Evolutionary conservation across 129 eudicot genomes (phyloP).

Genomic region (Flaveria brownii): DNA sequence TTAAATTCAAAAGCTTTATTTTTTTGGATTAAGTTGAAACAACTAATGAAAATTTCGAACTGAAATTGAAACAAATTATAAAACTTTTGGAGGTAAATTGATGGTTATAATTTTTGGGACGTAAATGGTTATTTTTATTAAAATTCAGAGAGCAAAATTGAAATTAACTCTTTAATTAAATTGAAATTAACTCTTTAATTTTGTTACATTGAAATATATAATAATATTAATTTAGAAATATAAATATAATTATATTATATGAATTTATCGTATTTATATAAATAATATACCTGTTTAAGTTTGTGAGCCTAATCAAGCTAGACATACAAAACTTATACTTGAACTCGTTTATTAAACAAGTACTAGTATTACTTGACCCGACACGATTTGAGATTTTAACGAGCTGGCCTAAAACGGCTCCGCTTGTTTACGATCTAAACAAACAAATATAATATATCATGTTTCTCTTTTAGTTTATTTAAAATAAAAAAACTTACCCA

Average conservation of each 20-base stretch:
- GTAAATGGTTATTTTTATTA: too few species aligned
- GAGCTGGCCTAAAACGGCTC: not conserved
- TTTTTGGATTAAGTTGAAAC: too few species aligned
- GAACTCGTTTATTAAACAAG: not conserved
- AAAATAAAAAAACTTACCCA: constrained; percentile 53
- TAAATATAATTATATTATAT: not conserved
- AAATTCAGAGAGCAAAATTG: too few species aligned
- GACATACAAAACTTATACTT: not conserved
- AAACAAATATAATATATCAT: not conserved
- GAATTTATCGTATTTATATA: not conserved
- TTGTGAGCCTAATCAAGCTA: not conserved
- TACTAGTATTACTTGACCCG: too few species aligned
- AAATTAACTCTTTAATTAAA: too few species aligned
- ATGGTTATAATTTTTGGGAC: too few species aligned
- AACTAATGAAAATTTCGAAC: too few species aligned
- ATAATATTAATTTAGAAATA: not conserved
- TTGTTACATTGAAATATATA: not conserved
- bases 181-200: too few species aligned
- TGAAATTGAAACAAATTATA: too few species aligned
- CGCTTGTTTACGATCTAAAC: not conserved
- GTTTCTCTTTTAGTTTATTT: not conserved
- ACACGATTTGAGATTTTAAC: not conserved
- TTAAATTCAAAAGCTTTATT: too few species aligned
- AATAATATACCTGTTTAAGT: not conserved
- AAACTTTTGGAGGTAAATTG: too few species aligned